Evolutionary conservation across 139 green algal genomes (phyloP), one percentile per base, ranked within the genome.

Genomic region (Chlamydomonas sphaeroides): DNA sequence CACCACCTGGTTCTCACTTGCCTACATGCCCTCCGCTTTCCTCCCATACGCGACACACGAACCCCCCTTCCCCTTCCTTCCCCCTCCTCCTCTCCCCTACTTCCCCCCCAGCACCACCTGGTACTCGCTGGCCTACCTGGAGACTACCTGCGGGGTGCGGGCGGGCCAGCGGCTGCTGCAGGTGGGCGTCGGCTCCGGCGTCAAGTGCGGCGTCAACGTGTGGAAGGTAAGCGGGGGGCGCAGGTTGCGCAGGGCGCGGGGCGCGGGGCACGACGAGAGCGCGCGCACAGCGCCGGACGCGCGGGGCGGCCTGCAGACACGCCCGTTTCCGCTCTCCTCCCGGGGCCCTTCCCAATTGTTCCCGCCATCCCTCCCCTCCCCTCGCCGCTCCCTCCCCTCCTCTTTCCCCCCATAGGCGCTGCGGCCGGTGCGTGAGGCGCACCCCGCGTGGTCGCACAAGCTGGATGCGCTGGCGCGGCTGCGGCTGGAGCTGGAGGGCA

Each of bases 101-200:
- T 10, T 36, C 35, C 28, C n/a, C 61, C 66, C 59, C 80, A 87
- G 73, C 75, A 91, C 86, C 69, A 94, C 91, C 25, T 93, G 90
- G 90, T 94, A 94, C 87, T 90, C 91, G n/a, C 65, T 94, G 84
- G 87, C 78, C 28, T 88, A 88, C 65, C 30, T 92, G 26, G 91
- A 94, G 80, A 89, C 69, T 39, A 57, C 88, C 73, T 71, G 86
- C 25, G 91, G 91, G 5, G 86, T 90, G 30, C 66, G 70, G 20
- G 85, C 80, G 71, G 89, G 87, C 18, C 83, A 94, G 68, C 78
- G 65, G 25, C 63, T 92, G 45, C 51, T 92, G 85, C 87, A 91
- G 80, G 80, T 93, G 68, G 89, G 89, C 28, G 89, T 93, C 15
- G 89, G 89, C 61, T 84, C 57, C 38, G 89, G 89, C 68, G 88